These are phyloP conservation scores for Massospora cicadina DNA, from an alignment of 371 early-diverging fungal species.

Conservation along the genomic window DNA sequence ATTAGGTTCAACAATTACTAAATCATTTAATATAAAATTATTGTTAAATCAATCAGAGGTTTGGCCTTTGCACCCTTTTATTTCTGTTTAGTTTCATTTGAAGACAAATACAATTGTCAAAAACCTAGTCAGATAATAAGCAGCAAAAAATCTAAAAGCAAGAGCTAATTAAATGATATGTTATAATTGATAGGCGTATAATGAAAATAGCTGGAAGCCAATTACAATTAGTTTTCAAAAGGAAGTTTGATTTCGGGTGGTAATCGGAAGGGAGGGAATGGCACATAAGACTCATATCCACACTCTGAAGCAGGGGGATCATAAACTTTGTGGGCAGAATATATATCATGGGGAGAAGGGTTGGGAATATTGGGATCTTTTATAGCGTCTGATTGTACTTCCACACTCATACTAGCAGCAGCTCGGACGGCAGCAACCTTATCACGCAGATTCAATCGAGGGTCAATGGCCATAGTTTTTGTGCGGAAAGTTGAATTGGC, in stretches of 20 bases:
- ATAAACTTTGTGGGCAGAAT: neutral
- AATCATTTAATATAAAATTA: too few species aligned
- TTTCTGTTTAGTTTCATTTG: too few species aligned
- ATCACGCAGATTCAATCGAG: neutral
- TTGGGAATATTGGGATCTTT: neutral
- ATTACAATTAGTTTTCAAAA: neutral
- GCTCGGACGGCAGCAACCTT: neutral
- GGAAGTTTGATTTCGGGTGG: constrained; percentile 3
- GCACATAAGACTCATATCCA: neutral
- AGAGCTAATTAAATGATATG: too few species aligned
- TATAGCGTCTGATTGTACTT: constrained; percentile 3
- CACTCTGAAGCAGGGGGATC: neutral
- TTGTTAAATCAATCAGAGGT: too few species aligned
- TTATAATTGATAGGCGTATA: too few species aligned
- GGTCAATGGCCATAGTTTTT: neutral
- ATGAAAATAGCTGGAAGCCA: too few species aligned
- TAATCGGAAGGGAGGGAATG: constrained; percentile 13
- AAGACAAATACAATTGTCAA: too few species aligned
- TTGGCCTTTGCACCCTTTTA: too few species aligned
- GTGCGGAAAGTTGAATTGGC: neutral
- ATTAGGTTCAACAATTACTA: too few species aligned
- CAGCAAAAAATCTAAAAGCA: too few species aligned
- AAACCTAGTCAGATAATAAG: too few species aligned
- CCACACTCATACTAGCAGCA: neutral
- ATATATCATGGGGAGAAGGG: neutral